phyloP scores from a whole-genome alignment of 306 rosid species.

The Cucurbita ficifolia region DNA sequence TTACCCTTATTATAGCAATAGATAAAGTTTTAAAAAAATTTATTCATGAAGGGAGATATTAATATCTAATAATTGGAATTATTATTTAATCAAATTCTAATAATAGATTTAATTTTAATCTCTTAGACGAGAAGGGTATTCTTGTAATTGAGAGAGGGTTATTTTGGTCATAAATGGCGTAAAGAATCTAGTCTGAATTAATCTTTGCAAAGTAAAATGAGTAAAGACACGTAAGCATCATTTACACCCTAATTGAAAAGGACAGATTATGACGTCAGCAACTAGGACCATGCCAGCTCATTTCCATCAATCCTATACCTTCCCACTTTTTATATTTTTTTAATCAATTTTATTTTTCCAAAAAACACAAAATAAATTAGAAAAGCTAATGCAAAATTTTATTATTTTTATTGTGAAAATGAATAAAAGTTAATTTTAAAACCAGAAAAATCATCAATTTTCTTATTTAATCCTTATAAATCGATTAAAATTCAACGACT shows the following conservation, averaged over 20 bases:
- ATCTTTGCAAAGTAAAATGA: background rate
- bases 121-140: background rate
- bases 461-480: too few relatives aligned
- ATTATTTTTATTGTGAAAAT: too few relatives aligned
- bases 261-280: conserved; percentile 12
- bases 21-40: too few relatives aligned
- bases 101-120: too few relatives aligned
- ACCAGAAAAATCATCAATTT: too few relatives aligned
- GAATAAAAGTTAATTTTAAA: too few relatives aligned
- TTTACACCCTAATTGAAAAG: conserved; percentile 1
- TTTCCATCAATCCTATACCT: conserved; percentile 5
- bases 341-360: background rate
- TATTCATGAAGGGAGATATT: too few relatives aligned
- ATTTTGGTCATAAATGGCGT: background rate
- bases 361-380: background rate
- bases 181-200: background rate
- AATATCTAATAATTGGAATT: too few relatives aligned
- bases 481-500: too few relatives aligned
- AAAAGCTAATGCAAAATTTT: too few relatives aligned
- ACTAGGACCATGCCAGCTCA: conserved; percentile 13
- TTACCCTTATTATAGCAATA: too few relatives aligned
- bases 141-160: background rate
- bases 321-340: background rate
- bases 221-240: conserved; percentile 17
- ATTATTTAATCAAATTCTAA: too few relatives aligned